Evolutionary conservation across 2,329 filamentous ascomycete genomes (phyloP).

Genomic region (Calonectria hawksworthii): DNA sequence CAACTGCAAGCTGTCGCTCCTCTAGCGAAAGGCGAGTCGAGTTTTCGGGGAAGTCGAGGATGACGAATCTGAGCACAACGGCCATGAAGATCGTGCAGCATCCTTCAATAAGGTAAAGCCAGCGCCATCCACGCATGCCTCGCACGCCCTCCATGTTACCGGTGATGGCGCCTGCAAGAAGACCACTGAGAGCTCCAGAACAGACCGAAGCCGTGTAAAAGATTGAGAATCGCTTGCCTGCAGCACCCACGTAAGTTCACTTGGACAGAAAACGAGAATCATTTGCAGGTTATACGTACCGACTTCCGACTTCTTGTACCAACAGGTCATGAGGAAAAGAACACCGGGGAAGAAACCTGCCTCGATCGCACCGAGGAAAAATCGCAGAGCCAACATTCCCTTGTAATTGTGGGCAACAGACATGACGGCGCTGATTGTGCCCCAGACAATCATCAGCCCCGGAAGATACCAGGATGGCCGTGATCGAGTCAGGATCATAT

Average conservation of each 20-base stretch:
- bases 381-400: conserved; percentile 52
- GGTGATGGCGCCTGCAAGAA: conserved; percentile 72
- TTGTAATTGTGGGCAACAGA: conserved; percentile 45
- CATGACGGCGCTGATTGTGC: conserved; percentile 46
- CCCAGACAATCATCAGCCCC: conserved; percentile 64
- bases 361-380: conserved; percentile 69
- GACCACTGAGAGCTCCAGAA: conserved; percentile 75
- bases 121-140: conserved; percentile 70
- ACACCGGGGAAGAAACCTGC: conserved; percentile 73
- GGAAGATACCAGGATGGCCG: conserved; percentile 65
- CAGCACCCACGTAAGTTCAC: conserved; percentile 43
- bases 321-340: conserved; percentile 73
- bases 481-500: conserved; percentile 64
- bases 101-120: conserved; percentile 79
- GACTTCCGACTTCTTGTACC: conserved; percentile 64
- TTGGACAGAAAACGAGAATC: neutral
- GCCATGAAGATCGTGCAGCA: conserved; percentile 67
- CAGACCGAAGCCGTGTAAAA: conserved; percentile 71
- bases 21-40: conserved; percentile 72
- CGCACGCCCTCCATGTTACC: conserved; percentile 68
- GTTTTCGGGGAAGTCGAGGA: conserved; percentile 77
- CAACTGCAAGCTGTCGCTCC: conserved; percentile 73
- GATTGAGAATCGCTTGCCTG: conserved; percentile 69
- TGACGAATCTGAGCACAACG: conserved; percentile 69
- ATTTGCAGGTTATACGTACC: neutral